Base-by-base conservation (phyloP, 345 rosid genomes). In the Eucalyptus brandiana region DNA sequence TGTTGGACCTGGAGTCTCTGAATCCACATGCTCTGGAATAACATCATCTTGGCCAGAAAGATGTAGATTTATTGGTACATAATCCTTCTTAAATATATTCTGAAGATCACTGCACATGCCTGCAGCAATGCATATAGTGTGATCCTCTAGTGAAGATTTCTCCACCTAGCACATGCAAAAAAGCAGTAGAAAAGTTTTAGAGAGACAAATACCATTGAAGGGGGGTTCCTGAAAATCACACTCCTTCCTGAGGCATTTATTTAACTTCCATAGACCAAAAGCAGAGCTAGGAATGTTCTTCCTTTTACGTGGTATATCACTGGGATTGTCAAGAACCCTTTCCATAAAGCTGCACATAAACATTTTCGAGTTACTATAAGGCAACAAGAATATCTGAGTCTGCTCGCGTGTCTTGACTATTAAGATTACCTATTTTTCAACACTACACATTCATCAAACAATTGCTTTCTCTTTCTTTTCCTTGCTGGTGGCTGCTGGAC, bases 181-280 rank as follows among this genome's bases (percentile, higher is more conserved):
- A 86, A 89, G 54, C 86, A 90, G 15, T 50, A 89, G 48, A 37
- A 85, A 47, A 44, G 30, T 8, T 88, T 32, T 62, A 80, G 53
- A 47, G 83, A 92, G 86, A 76, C 44, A 18, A 34, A 67, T 87
- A 95, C 99, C 99, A 76, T 97, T 93, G 49, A 95, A 4, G 80
- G 88, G 90, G 88, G 99, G 95, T 83, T 96, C 95, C 42, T 87
- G 34, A 89, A 97, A 93, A 65, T 90, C 45, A 60, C 89, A 92
- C 72, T 96, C 98, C 89, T 93, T 96, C 92, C 93, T 92, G 87
- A 89, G 89, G 86, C 72, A 69, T 87, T 92, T 94, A 87, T 91
- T 92, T 89, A 90, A 85, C 93, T 91, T 97, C 99, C 99, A 95
- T 24, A 92, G 13, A 37, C 76, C 93, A 91, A 96, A 87, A 90